These are phyloP conservation scores for sorghum (Sorghum bicolor) DNA, from an alignment of 176 grass and related monocot species.

Conservation along the genomic window Sorghum_bicolor_NCBIv3 NC_012879.2:48189001-48189500, in stretches of 20 bases:
- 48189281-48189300: neutral
- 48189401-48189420: slow-evolving; percentile 45
- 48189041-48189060: neutral
- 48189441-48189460: slow-evolving; percentile 47
- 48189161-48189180: neutral
- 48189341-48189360: slow-evolving; percentile 13
- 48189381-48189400: slow-evolving; percentile 25
- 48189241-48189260: neutral
- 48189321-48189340: slow-evolving; percentile 8
- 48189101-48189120: neutral
- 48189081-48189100: neutral
- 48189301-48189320: slow-evolving; percentile 23
- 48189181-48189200: slow-evolving; percentile 4
- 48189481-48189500: slow-evolving; percentile 23
- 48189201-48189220: neutral
- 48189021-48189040: neutral
- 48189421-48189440: slow-evolving; percentile 54
- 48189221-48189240: slow-evolving; percentile 4
- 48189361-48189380: neutral
- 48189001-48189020: neutral
- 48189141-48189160: neutral
- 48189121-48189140: neutral
- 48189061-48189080: neutral
- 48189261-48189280: slow-evolving; percentile 1
- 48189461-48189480: slow-evolving; percentile 28